Percentiles rank a stretch among this genome's conserved stretches.
Evolutionary conservation across 768 basidiomycete species (phyloP).

Genomic region (Rhodotorula graminis): DNA sequence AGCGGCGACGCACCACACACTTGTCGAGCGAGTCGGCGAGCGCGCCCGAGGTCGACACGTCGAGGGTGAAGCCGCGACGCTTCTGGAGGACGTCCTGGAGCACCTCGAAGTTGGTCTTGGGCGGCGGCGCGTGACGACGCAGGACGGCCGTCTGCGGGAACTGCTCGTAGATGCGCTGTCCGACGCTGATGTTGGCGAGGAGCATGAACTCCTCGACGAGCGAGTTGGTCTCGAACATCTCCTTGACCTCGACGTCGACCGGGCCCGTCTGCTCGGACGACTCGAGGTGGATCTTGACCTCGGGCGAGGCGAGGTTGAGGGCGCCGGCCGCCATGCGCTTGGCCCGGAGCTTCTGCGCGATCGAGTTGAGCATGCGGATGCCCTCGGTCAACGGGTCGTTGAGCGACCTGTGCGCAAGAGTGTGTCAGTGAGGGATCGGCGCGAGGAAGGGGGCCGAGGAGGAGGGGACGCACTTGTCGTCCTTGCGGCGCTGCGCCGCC

Average conservation of each 20-base stretch:
- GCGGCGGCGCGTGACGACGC: conserved; percentile 88
- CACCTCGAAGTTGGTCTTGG: conserved; percentile 88
- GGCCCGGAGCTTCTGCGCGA: conserved; percentile 78
- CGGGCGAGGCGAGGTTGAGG: conserved; percentile 92
- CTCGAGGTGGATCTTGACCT: conserved; percentile 94
- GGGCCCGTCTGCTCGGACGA: conserved; percentile 71
- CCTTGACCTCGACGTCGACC: conserved; percentile 76
- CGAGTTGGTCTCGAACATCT: conserved; percentile 85
- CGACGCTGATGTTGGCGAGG: conserved; percentile 92
- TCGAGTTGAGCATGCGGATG: conserved; percentile 78
- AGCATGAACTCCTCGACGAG: conserved; percentile 99
- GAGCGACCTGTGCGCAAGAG: conserved; percentile 54
- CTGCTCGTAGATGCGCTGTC: conserved; percentile 80
- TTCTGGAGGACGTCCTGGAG: conserved; percentile 85
- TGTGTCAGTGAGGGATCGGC: background rate
- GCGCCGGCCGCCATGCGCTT: conserved; percentile 93
- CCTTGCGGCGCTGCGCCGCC: conserved; percentile 88
- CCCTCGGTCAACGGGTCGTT: conserved; percentile 76
- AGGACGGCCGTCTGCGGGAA: conserved; percentile 95
- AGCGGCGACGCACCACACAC: conserved; percentile 62
- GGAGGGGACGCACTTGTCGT: conserved; percentile 82
- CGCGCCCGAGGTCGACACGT: conserved; percentile 85
- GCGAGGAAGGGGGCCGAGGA: too few species aligned
- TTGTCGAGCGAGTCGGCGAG: conserved; percentile 80
- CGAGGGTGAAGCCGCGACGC: conserved; percentile 72